phyloP scores from a whole-genome alignment of 2,329 filamentous ascomycete genomes.

The Zymoseptoria passerinii region DNA sequence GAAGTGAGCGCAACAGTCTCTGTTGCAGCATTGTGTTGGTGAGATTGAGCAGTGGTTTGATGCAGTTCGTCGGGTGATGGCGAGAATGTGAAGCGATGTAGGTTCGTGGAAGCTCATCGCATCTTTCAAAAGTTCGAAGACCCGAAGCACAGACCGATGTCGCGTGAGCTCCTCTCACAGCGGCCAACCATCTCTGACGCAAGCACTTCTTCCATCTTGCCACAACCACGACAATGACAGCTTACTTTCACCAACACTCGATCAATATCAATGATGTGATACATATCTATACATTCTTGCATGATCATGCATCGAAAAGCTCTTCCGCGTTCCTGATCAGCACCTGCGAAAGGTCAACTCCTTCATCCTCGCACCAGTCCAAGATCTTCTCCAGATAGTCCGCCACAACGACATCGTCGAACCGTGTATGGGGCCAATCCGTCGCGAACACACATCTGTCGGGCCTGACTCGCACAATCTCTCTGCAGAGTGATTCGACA shows the following conservation, averaged over 20 bases:
- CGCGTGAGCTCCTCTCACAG: neutral
- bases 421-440: conserved; percentile 58
- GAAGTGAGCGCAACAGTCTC: conserved; percentile 41
- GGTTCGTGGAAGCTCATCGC: neutral
- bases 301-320: conserved; percentile 30
- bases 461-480: conserved; percentile 41
- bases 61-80: conserved; percentile 1
- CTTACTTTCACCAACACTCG: neutral
- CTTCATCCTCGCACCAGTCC: conserved; percentile 43
- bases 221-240: neutral
- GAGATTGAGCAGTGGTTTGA: conserved; percentile 4
- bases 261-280: neutral
- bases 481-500: conserved; percentile 42
- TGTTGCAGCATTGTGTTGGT: conserved; percentile 40
- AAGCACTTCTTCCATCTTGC: neutral
- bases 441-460: conserved; percentile 50
- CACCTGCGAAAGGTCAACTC: conserved; percentile 37
- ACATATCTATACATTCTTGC: neutral
- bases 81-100: neutral
- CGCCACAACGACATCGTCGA: conserved; percentile 48
- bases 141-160: neutral
- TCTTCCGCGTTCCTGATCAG: conserved; percentile 50
- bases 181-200: neutral
- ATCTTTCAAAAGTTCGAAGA: neutral
- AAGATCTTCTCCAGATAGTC: conserved; percentile 49